phyloP scores from a whole-genome alignment of 2,329 filamentous ascomycete genomes.

The Daldinia eschscholtzii region DNA sequence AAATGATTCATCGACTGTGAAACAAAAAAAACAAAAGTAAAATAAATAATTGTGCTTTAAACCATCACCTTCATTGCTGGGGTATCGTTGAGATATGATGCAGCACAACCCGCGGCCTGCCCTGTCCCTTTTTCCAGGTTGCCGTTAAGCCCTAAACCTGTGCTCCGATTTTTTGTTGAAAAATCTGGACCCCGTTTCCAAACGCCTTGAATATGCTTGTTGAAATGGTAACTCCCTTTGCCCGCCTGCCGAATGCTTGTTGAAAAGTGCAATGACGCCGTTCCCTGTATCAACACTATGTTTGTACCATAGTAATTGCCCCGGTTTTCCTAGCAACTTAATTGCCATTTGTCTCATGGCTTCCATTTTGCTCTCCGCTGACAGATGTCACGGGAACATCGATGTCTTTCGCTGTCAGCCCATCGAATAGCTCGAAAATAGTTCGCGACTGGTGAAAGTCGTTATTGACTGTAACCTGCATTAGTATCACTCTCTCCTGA shows the following conservation, averaged over 20 bases:
- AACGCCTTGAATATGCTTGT: constrained; percentile 54
- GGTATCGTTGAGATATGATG: constrained; percentile 60
- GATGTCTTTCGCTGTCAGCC: constrained; percentile 75
- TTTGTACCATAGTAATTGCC: constrained; percentile 35
- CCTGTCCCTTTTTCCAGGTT: constrained; percentile 47
- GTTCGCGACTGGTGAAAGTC: constrained; percentile 89
- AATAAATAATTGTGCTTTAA: constrained; percentile 20
- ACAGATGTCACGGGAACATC: constrained; percentile 57
- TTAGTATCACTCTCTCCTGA: constrained; percentile 5
- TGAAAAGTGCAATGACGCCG: constrained; percentile 54
- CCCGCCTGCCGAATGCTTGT: constrained; percentile 49
- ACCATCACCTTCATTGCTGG: constrained; percentile 45
- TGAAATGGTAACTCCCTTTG: constrained; percentile 49
- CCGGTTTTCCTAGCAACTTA: constrained; percentile 39
- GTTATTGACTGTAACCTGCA: constrained; percentile 81
- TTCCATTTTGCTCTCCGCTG: constrained; percentile 45
- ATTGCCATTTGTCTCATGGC: constrained; percentile 47
- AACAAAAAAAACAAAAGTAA: constrained; percentile 21
- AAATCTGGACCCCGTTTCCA: constrained; percentile 50
- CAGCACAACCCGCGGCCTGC: constrained; percentile 48
- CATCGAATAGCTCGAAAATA: constrained; percentile 89
- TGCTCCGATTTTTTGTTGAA: constrained; percentile 53
- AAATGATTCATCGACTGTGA: constrained; percentile 5
- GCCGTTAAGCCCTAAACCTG: constrained; percentile 45
- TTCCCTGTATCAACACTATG: constrained; percentile 41